Base-by-base conservation (phyloP, 495 filamentous ascomycete species). In the Elaphomyces granulatus region DNA sequence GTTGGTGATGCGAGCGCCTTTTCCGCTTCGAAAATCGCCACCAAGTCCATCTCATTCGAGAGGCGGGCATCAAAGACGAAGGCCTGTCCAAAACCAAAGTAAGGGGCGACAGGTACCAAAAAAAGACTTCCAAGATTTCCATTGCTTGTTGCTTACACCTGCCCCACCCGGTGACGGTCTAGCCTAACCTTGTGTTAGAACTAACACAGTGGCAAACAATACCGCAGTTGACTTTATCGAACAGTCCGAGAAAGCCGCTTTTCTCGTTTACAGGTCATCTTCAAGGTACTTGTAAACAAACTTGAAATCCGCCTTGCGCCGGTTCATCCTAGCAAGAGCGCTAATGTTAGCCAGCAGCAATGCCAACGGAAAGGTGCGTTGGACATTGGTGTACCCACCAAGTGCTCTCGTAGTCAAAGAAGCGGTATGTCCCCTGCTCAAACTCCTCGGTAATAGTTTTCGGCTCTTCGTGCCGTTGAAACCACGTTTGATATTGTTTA, bases 401-500 rank as follows among this genome's bases (percentile, higher is more conserved):
- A 50, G 90, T 98, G 59, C 88, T 95, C 68, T 98, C 90, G 52
- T 96, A 98, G 59, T 98, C 90, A 62, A 98, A 98, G 66, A 98
- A 98, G 33, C 90, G 77, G 62, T 98, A 98, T 3, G 90, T 96
- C 18, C 90, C 90, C 60, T 98, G 88, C 65, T 98, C 90, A 45
- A 81, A 96, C 56, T 98, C 90, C 54, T 98, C 92, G 0, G 90
- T 96, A 52, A 98, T 98, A 33, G 75, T 83, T 65, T 98, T 96
- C 15, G 90, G 90, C 65, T 98, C 90, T 53, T 98, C 90, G 49
- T 98, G 90, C 31, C 90, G 72, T 59, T 98, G 90, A 46, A 98
- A 98, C 90, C 90, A 98, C 8, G 90, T 98, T 56, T 98, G 90
- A 55, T 96, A 98, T 56, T 95, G 90, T 63, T 96, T 98, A 58